Percentiles rank a stretch among this genome's conserved stretches.
Evolutionary conservation across 1,139 yeast genomes (phyloP).

Genomic region (Candida sp.): DNA sequence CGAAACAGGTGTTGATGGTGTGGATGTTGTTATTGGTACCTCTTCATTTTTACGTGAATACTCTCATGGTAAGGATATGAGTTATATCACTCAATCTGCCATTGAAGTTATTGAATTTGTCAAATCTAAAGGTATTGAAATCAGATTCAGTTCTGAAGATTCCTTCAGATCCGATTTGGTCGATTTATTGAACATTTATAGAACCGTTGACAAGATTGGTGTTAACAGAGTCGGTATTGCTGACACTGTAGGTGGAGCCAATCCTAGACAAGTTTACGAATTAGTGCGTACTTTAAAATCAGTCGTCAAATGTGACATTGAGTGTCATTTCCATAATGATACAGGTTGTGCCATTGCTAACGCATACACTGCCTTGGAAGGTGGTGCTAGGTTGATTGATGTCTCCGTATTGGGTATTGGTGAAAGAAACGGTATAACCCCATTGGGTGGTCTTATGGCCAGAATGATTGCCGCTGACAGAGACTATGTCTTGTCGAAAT

Average conservation of each 20-base stretch:
- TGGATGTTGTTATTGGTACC: constrained; percentile 58
- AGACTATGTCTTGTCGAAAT: constrained; percentile 54
- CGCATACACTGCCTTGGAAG: constrained; percentile 59
- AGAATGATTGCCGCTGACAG: constrained; percentile 61
- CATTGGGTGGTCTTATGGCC: constrained; percentile 61
- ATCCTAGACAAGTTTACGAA: constrained; percentile 59
- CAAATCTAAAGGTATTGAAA: constrained; percentile 56
- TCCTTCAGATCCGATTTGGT: constrained; percentile 58
- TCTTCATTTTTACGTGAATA: constrained; percentile 51
- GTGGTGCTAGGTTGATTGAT: constrained; percentile 58
- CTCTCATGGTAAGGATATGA: constrained; percentile 56
- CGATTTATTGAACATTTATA: constrained; percentile 53
- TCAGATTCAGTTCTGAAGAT: constrained; percentile 55
- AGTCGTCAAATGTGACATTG: constrained; percentile 55
- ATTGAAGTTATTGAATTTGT: constrained; percentile 56
- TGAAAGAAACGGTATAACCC: constrained; percentile 60
- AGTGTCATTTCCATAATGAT: constrained; percentile 60
- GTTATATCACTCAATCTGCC: constrained; percentile 49
- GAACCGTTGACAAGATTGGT: constrained; percentile 56
- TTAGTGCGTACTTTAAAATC: constrained; percentile 55
- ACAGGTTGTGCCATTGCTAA: constrained; percentile 63
- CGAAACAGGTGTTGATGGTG: constrained; percentile 61
- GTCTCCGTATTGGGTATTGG: constrained; percentile 59
- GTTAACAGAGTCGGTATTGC: constrained; percentile 62
- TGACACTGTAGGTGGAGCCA: constrained; percentile 61